A percentile compares a stretch with the other conserved stretches of the same genome.
phyloP scores from a whole-genome alignment of 2,329 filamentous ascomycete species.

The Beauveria medogensis region DNA sequence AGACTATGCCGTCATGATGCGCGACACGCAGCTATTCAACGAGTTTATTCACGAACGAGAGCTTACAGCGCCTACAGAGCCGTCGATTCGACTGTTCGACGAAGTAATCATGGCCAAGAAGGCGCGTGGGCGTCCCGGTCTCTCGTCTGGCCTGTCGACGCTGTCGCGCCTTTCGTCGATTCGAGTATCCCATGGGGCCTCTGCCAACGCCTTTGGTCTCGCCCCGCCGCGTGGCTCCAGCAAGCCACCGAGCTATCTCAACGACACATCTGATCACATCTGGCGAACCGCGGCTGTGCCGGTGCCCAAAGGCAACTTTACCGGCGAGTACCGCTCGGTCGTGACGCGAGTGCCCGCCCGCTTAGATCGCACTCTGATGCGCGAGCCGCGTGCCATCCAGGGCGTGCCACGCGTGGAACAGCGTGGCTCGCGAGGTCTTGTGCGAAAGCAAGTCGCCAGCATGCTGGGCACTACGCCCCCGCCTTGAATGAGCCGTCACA shows the following conservation, averaged over 20 bases:
- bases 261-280: slow-evolving; percentile 67
- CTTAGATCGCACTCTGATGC: slow-evolving; percentile 80
- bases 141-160: slow-evolving; percentile 46
- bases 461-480: slow-evolving; percentile 37
- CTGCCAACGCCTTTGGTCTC: slow-evolving; percentile 30
- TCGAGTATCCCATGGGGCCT: slow-evolving; percentile 45
- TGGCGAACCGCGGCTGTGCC: slow-evolving; percentile 63
- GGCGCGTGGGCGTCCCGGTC: slow-evolving; percentile 53
- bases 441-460: slow-evolving; percentile 48
- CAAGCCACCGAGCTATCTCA: slow-evolving; percentile 53
- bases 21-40: slow-evolving; percentile 64
- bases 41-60: slow-evolving; percentile 82
- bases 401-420: slow-evolving; percentile 64
- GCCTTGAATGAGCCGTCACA: slow-evolving; percentile 16
- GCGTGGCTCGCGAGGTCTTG: slow-evolving; percentile 39
- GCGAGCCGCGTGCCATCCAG: slow-evolving; percentile 82
- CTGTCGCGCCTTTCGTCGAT: slow-evolving; percentile 54
- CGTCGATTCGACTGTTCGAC: slow-evolving; percentile 69
- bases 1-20: slow-evolving; percentile 55
- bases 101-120: slow-evolving; percentile 77
- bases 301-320: slow-evolving; percentile 52
- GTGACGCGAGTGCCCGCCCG: slow-evolving; percentile 67
- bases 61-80: slow-evolving; percentile 51
- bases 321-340: slow-evolving; percentile 53
- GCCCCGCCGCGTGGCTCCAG: slow-evolving; percentile 26